phyloP scores from a whole-genome alignment of 495 filamentous ascomycete genomes.

The Chlorociboria aeruginascens region DNA sequence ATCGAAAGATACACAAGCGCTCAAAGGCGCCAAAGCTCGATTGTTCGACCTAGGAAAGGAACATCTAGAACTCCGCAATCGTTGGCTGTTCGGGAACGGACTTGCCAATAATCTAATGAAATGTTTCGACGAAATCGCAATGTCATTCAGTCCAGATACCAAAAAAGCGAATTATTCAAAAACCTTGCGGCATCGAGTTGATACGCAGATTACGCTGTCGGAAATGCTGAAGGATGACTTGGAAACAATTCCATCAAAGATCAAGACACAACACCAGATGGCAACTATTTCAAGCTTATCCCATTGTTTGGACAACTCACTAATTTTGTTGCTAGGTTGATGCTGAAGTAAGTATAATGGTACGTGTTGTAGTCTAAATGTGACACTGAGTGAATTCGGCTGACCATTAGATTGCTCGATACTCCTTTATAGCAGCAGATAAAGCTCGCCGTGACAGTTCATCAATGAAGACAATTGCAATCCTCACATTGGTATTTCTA shows the following conservation, averaged over 20 bases:
- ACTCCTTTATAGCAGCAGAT: background rate
- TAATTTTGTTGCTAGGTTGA: background rate
- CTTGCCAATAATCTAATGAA: background rate
- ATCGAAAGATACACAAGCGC: background rate
- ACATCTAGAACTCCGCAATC: background rate
- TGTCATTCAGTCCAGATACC: too few relatives aligned
- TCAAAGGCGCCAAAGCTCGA: background rate
- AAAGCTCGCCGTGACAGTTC: background rate
- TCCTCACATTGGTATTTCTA: conserved; percentile 1
- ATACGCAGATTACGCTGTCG: too few relatives aligned
- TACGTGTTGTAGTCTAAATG: too few relatives aligned
- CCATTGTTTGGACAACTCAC: too few relatives aligned
- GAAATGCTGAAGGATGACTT: too few relatives aligned
- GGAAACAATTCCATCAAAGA: too few relatives aligned
- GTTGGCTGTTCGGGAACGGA: background rate
- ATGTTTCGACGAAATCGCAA: too few relatives aligned
- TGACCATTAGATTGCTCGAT: background rate
- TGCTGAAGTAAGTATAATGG: background rate
- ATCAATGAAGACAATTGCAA: conserved; percentile 2
- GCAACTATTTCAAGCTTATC: too few relatives aligned
- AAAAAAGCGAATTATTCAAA: too few relatives aligned
- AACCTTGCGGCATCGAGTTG: too few relatives aligned
- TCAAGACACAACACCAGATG: too few relatives aligned
- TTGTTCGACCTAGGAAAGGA: background rate
- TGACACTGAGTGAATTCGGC: too few relatives aligned